These are phyloP conservation scores for Parafenestella ontariensis DNA, from an alignment of 2,329 filamentous ascomycete species.

Conservation along the genomic window DNA sequence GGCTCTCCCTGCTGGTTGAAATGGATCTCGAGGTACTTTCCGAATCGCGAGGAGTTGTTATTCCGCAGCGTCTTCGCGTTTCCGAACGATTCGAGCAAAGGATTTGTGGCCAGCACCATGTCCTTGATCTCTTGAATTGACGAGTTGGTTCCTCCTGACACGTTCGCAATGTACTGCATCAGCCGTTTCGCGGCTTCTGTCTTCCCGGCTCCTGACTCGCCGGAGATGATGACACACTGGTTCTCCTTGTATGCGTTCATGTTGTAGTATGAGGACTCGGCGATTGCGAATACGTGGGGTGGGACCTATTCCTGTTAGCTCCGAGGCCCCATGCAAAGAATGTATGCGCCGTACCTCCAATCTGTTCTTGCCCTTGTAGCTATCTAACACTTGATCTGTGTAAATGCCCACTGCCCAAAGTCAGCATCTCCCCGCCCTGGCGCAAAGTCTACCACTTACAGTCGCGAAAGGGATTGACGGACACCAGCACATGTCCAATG, in stretches of 20 bases:
- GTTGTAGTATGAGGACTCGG: conserved; percentile 97
- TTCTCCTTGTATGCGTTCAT: conserved; percentile 99
- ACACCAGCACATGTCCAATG: conserved; percentile 98
- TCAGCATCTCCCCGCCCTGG: conserved; percentile 45
- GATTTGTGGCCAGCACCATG: conserved; percentile 98
- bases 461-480: conserved; percentile 97
- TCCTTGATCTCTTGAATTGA: conserved; percentile 98
- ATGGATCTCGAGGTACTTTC: conserved; percentile 96
- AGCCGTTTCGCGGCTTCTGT: conserved; percentile 98
- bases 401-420: conserved; percentile 80
- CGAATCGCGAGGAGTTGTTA: conserved; percentile 98
- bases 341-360: conserved; percentile 66
- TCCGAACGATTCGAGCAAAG: conserved; percentile 94
- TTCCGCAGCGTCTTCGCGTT: conserved; percentile 98
- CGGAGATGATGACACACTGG: conserved; percentile 99
- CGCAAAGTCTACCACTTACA: conserved; percentile 55
- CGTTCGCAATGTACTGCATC: conserved; percentile 99
- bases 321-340: not conserved
- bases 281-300: conserved; percentile 96
- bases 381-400: conserved; percentile 89
- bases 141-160: conserved; percentile 82
- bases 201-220: conserved; percentile 97
- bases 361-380: conserved; percentile 96
- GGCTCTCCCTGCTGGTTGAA: conserved; percentile 93
- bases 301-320: conserved; percentile 62